Percentiles rank a stretch among this genome's conserved stretches.
Evolutionary conservation across 345 rosid genomes (phyloP).

Genomic region (Anacardium occidentale): DNA sequence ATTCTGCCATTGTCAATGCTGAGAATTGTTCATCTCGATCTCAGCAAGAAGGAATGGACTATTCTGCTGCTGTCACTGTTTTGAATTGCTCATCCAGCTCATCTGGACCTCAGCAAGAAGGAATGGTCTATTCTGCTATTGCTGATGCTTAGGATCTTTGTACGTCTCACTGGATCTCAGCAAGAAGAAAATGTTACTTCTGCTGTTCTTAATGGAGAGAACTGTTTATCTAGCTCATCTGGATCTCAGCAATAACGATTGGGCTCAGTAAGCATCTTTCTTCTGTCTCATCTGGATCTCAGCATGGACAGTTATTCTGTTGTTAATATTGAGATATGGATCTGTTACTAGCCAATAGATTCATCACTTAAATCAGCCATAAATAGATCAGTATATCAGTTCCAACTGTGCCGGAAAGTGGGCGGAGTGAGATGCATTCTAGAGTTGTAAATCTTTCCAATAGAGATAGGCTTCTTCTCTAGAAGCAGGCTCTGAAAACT

Average conservation of each 20-base stretch:
- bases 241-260: too few relatives aligned
- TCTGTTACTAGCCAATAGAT: slow-evolving; percentile 25
- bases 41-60: slow-evolving; percentile 33
- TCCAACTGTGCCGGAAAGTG: slow-evolving; percentile 20
- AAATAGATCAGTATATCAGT: slow-evolving; percentile 26
- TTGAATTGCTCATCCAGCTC: slow-evolving; percentile 20
- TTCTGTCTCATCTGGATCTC: too few relatives aligned
- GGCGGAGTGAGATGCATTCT: slow-evolving; percentile 30
- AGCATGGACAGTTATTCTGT: too few relatives aligned
- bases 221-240: slow-evolving; percentile 11
- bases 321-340: slow-evolving; percentile 22
- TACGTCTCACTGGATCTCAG: slow-evolving; percentile 25
- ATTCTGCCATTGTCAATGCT: too few relatives aligned
- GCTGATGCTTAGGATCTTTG: too few relatives aligned
- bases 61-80: slow-evolving; percentile 19
- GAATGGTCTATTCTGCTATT: too few relatives aligned
- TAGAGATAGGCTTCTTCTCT: slow-evolving; percentile 79
- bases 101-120: too few relatives aligned
- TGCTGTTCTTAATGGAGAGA: slow-evolving; percentile 23
- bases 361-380: slow-evolving; percentile 29
- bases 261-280: too few relatives aligned
- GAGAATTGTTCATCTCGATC: neutral
- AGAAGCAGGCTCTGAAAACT: slow-evolving; percentile 86
- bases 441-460: slow-evolving; percentile 53
- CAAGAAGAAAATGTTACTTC: slow-evolving; percentile 21